Evolutionary conservation across 805 yeast species (phyloP).

Genomic region (Candida arabinofermentans): DNA sequence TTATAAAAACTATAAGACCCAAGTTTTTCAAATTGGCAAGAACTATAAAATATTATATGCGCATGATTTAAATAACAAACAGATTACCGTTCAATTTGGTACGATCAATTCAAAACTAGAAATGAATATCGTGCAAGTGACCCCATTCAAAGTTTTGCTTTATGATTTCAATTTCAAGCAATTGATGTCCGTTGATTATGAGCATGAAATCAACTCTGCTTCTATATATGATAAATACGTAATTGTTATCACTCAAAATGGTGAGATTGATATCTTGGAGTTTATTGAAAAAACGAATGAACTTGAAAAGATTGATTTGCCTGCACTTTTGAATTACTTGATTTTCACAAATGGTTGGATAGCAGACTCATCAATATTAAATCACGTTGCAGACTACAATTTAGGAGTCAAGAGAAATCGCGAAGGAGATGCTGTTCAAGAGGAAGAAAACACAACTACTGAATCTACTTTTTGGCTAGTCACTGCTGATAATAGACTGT

Average conservation of each 20-base stretch:
- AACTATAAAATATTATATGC: constrained; percentile 59
- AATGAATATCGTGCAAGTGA: constrained; percentile 67
- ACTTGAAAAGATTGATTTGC: constrained; percentile 29
- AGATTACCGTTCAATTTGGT: constrained; percentile 63
- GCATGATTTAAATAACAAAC: constrained; percentile 59
- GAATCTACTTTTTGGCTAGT: constrained; percentile 57
- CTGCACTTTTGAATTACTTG: constrained; percentile 30
- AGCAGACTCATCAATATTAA: constrained; percentile 44
- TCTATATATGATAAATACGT: constrained; percentile 59
- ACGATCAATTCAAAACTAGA: constrained; percentile 34
- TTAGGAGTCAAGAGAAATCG: constrained; percentile 19
- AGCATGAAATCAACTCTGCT: constrained; percentile 62
- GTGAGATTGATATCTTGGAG: constrained; percentile 63
- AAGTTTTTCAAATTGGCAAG: constrained; percentile 59
- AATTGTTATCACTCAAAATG: constrained; percentile 60
- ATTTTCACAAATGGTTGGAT: constrained; percentile 71
- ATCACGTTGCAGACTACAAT: constrained; percentile 34
- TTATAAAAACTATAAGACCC: constrained; percentile 57
- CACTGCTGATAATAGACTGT: constrained; percentile 72
- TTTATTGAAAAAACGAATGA: constrained; percentile 19
- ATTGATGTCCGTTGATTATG: constrained; percentile 46
- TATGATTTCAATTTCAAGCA: constrained; percentile 60
- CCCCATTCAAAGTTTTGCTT: constrained; percentile 58
- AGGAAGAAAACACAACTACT: constrained; percentile 20
- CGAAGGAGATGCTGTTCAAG: constrained; percentile 21